These are phyloP conservation scores for Aspergillus pseudonomiae DNA, from an alignment of 2,329 filamentous ascomycete species.

Conservation along the genomic window DNA sequence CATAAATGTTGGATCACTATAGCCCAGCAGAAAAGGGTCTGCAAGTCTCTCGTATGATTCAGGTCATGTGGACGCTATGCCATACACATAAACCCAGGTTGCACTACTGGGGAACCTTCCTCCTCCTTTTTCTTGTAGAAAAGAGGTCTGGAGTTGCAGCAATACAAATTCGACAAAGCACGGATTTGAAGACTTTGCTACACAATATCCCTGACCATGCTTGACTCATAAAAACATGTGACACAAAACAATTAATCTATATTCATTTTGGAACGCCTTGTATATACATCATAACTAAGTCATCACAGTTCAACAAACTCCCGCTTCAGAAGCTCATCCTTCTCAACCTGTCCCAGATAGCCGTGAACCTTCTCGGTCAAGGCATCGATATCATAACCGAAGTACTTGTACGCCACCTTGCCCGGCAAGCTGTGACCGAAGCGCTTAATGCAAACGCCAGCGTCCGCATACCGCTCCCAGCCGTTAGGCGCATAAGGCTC, in stretches of 20 bases:
- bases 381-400: constrained; percentile 20
- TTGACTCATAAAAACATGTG: background rate
- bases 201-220: too few relatives aligned
- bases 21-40: too few relatives aligned
- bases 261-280: background rate
- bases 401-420: constrained; percentile 27
- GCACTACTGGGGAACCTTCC: too few relatives aligned
- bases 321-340: background rate
- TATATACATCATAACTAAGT: background rate
- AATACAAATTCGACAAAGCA: too few relatives aligned
- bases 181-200: too few relatives aligned
- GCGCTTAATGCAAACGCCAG: constrained; percentile 48
- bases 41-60: too few relatives aligned
- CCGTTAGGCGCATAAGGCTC: constrained; percentile 52
- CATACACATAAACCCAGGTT: too few relatives aligned
- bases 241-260: background rate
- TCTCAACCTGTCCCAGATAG: background rate
- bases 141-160: too few relatives aligned
- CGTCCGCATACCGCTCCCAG: constrained; percentile 56
- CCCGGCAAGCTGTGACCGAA: constrained; percentile 43
- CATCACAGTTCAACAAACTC: background rate
- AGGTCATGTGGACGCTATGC: too few relatives aligned
- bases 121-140: too few relatives aligned
- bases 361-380: background rate
- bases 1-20: too few relatives aligned